These are phyloP conservation scores for Fusarium sterilihyphosum DNA, from an alignment of 2,329 filamentous ascomycete species.

Conservation along the genomic window DNA sequence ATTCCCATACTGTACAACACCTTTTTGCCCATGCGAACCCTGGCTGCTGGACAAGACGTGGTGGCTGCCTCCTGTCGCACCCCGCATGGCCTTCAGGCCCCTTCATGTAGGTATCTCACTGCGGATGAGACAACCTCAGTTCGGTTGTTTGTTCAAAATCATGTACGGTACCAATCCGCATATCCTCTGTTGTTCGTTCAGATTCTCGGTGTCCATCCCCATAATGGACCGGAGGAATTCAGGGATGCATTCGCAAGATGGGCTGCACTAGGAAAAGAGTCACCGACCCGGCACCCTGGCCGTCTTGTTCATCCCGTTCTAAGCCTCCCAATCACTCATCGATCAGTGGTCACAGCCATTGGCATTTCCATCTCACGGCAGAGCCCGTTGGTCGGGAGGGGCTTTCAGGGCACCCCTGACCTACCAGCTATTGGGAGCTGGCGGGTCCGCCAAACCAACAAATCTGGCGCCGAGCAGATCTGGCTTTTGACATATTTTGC, in stretches of 20 bases:
- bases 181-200: slow-evolving; percentile 27
- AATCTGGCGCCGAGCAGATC: slow-evolving; percentile 44
- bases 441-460: slow-evolving; percentile 33
- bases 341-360: slow-evolving; percentile 27
- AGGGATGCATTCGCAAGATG: slow-evolving; percentile 47
- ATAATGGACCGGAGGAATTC: slow-evolving; percentile 26
- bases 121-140: slow-evolving; percentile 37
- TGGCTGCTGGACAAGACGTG: slow-evolving; percentile 20
- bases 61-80: slow-evolving; percentile 32
- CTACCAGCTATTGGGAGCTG: slow-evolving; percentile 30
- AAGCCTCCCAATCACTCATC: slow-evolving; percentile 30
- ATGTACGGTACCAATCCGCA: slow-evolving; percentile 35
- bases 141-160: slow-evolving; percentile 27
- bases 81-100: slow-evolving; percentile 35
- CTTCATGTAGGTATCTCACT: slow-evolving; percentile 36
- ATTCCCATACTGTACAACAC: slow-evolving; percentile 19
- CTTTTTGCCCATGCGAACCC: slow-evolving; percentile 39
- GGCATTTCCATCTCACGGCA: slow-evolving; percentile 36
- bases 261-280: slow-evolving; percentile 48
- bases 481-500: slow-evolving; percentile 47
- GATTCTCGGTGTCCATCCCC: slow-evolving; percentile 22
- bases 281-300: slow-evolving; percentile 31
- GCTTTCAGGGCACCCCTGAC: slow-evolving; percentile 40
- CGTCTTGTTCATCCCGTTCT: not conserved
- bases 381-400: slow-evolving; percentile 40